phyloP scores from a whole-genome alignment of 2,329 filamentous ascomycete species.

The Onygena corvina region DNA sequence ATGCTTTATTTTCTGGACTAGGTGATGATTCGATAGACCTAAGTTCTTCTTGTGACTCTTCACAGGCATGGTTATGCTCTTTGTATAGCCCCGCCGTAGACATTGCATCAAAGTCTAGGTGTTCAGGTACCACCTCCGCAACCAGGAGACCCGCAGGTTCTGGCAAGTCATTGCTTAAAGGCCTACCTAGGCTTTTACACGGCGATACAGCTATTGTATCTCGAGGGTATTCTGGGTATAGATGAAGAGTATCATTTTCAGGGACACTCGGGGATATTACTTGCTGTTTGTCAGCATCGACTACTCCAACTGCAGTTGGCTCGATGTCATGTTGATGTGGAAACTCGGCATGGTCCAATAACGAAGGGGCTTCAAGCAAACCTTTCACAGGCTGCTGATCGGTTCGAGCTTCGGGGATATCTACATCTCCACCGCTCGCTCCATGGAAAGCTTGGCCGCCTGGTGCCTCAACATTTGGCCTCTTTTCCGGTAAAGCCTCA shows the following conservation, averaged over 20 bases:
- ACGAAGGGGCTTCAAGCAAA: no score
- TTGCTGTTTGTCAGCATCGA: neutral
- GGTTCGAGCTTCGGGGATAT: no score
- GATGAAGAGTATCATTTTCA: constrained; percentile 26
- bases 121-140: no score
- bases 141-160: neutral
- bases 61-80: neutral
- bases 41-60: neutral
- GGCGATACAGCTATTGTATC: constrained; percentile 32
- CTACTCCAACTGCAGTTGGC: neutral
- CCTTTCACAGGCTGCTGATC: no score
- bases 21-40: neutral
- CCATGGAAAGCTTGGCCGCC: neutral
- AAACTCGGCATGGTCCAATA: neutral
- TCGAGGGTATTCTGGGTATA: constrained; percentile 30
- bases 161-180: neutral
- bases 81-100: neutral
- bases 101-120: no score
- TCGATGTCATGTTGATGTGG: neutral
- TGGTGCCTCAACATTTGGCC: constrained; percentile 1
- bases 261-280: neutral
- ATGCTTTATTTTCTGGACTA: neutral
- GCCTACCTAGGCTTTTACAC: constrained; percentile 18
- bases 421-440: no score
- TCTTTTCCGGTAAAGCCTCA: neutral